Evolutionary conservation across 371 early-diverging fungal species (phyloP).

Genomic region (Lichtheimia corymbifera): DNA sequence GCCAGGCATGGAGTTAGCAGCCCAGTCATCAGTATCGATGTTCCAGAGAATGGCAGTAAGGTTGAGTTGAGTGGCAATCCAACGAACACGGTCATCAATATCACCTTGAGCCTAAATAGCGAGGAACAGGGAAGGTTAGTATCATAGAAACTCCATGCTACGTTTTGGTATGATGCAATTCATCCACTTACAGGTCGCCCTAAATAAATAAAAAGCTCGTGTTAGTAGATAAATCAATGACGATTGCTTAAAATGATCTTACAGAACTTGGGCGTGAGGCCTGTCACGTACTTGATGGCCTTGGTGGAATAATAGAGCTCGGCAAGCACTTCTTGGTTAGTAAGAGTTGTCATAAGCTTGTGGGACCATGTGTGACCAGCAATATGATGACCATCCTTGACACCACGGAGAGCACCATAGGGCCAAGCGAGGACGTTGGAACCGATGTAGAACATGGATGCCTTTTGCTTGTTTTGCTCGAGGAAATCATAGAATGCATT

Average conservation of each 20-base stretch:
- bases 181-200: slow-evolving; percentile 42
- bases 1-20: slow-evolving; percentile 26
- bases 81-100: slow-evolving; percentile 58
- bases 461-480: slow-evolving; percentile 33
- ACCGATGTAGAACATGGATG: slow-evolving; percentile 51
- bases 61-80: slow-evolving; percentile 50
- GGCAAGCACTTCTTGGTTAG: slow-evolving; percentile 57
- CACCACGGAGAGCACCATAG: slow-evolving; percentile 53
- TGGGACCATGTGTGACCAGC: slow-evolving; percentile 64
- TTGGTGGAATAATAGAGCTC: slow-evolving; percentile 57
- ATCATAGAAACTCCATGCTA: background rate
- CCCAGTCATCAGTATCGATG: slow-evolving; percentile 50
- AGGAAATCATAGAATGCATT: slow-evolving; percentile 53
- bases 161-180: background rate
- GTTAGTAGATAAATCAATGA: slow-evolving; percentile 23
- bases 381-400: slow-evolving; percentile 54
- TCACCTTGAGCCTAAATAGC: slow-evolving; percentile 43
- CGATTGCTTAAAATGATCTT: slow-evolving; percentile 18
- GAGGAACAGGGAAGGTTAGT: background rate
- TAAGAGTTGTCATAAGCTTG: slow-evolving; percentile 50
- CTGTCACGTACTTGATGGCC: slow-evolving; percentile 55
- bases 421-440: slow-evolving; percentile 53
- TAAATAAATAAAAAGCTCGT: background rate
- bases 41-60: slow-evolving; percentile 54
- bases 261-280: slow-evolving; percentile 57